Evolutionary conservation across 2,329 filamentous ascomycete genomes (phyloP).

Genomic region (Madurella mycetomatis): DNA sequence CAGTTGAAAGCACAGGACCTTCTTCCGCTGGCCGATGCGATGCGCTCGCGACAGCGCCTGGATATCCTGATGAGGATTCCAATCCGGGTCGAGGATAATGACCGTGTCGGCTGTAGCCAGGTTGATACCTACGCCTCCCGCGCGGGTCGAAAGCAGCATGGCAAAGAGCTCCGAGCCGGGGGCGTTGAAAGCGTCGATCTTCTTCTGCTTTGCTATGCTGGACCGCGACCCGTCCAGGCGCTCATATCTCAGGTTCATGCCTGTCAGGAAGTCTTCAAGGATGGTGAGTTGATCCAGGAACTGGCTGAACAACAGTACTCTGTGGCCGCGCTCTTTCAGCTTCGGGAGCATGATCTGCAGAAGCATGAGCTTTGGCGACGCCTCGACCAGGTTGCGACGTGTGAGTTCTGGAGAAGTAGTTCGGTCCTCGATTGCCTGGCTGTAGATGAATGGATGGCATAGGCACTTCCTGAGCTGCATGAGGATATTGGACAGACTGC

Average conservation of each 20-base stretch:
- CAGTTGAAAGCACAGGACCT: constrained; percentile 91
- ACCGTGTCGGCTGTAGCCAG: constrained; percentile 95
- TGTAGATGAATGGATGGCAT: constrained; percentile 96
- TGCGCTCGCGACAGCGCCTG: constrained; percentile 93
- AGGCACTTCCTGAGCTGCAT: constrained; percentile 93
- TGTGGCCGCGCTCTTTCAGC: constrained; percentile 76
- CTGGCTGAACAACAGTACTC: constrained; percentile 93
- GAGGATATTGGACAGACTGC: constrained; percentile 86
- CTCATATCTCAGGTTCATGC: constrained; percentile 66
- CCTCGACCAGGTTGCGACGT: constrained; percentile 81
- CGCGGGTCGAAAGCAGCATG: constrained; percentile 88
- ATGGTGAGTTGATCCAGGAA: constrained; percentile 87
- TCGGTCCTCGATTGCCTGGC: constrained; percentile 80
- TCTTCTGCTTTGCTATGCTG: constrained; percentile 83
- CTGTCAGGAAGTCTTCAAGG: constrained; percentile 83
- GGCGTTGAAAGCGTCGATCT: constrained; percentile 90
- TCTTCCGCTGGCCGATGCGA: constrained; percentile 92
- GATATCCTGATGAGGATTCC: constrained; percentile 96
- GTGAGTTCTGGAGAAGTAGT: constrained; percentile 56
- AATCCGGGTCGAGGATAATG: constrained; percentile 94
- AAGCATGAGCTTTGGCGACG: constrained; percentile 82
- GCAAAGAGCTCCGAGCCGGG: constrained; percentile 78
- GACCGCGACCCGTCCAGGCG: constrained; percentile 82
- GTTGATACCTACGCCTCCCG: constrained; percentile 96
- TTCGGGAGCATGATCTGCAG: constrained; percentile 84